Base-by-base conservation (phyloP, 108 stramenopile species). In the Cyclotella sp. region DNA sequence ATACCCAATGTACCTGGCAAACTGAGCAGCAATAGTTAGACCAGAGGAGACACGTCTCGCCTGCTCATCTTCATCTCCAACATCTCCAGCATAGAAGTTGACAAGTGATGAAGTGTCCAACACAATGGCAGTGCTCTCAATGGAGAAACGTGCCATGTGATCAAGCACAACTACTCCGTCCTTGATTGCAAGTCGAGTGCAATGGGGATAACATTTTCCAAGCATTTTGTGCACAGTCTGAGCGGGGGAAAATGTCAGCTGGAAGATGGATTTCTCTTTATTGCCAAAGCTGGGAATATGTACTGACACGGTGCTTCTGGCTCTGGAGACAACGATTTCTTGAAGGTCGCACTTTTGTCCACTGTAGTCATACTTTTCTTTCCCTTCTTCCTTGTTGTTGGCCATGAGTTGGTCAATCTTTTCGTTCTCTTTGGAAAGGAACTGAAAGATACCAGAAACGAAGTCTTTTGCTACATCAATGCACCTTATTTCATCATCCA, bases 261-360 rank as follows among this genome's bases (percentile, higher is more conserved):
- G 73, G 22, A 74, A 74, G 3, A 63, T 24, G 9, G 30, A 62
- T 14, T 21, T 60, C 10, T 22, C 29, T 40, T 16, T 41, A 10
- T 24, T 14, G n/a, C 62, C 73, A 55, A 49, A 64, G n/a, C 52
- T 53, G 0, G 73, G 73, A 10, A 74, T 43, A 24, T 63, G 63
- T 18, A 74, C 73, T n/a, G 73, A 43, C 24, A 74, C 73, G 14
- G 73, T 74, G 28, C 73, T 74, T 40, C 73, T 19, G 34, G 59
- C 27, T 29, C 73, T 40, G 16, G 62, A 74, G 8, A 74, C 65
- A 9, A 55, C 53, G 40, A 74, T 64, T 24, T 74, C 73, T 41
- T 74, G 73, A 60, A 74, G 22, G n/a, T 65, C 46, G 22, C 73
- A 74, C 29, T 74, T 74, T 7, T 21, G n/a, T 24, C 19, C 44